Evolutionary conservation across 495 filamentous ascomycete genomes (phyloP).

Genomic region (Umbilicaria muhlenbergii): DNA sequence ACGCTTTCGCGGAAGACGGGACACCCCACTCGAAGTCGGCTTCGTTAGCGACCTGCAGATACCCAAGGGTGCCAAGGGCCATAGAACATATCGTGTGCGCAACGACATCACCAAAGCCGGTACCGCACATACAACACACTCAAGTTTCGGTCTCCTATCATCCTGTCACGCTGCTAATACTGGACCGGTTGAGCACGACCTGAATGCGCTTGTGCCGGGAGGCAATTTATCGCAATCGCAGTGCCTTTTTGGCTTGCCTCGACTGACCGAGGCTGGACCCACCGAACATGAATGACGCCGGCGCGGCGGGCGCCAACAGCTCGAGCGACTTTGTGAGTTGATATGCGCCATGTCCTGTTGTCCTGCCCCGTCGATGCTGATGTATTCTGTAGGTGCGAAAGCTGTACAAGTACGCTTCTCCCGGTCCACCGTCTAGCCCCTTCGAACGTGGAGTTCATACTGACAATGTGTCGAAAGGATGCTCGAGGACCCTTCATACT

Average conservation of each 20-base stretch:
- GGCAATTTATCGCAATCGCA: too few species aligned
- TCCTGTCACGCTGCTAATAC: too few species aligned
- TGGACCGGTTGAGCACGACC: too few species aligned
- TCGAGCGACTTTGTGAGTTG: constrained; percentile 70
- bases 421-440: constrained; percentile 7
- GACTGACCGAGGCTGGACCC: too few species aligned
- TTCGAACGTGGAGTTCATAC: constrained; percentile 7
- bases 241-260: too few species aligned
- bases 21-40: constrained; percentile 9
- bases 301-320: constrained; percentile 42
- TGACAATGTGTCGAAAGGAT: constrained; percentile 46
- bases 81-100: too few species aligned
- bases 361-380: constrained; percentile 14
- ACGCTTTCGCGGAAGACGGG: constrained; percentile 31
- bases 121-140: too few species aligned
- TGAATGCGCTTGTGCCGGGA: too few species aligned
- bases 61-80: too few species aligned
- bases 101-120: too few species aligned
- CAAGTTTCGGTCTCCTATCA: too few species aligned
- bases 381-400: constrained; percentile 66
- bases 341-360: background rate
- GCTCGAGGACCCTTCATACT: constrained; percentile 90
- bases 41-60: too few species aligned
- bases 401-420: constrained; percentile 70
- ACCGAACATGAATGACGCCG: background rate